Base-by-base conservation (phyloP, 441 rosid genomes). In the Viola pubescens region DNA sequence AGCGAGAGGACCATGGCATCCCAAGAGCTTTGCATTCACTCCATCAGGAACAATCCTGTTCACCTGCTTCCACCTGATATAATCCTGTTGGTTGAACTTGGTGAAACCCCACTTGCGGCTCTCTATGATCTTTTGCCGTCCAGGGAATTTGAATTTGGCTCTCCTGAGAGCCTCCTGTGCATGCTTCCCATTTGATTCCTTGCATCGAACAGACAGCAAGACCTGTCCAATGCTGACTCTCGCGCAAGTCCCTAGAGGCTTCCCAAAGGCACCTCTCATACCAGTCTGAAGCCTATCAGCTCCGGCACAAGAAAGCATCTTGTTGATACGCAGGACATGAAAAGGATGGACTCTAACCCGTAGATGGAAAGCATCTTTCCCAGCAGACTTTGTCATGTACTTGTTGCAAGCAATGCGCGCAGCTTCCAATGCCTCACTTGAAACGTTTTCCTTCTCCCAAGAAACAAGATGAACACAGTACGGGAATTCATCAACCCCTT, bases 401-500 rank as follows among this genome's bases (percentile, higher is more conserved):
- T 54, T 70, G 61, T 57, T 68, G 72, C 73, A 49, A 10, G 69
- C 65, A 3, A 64, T 49, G 47, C 69, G 57, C 0, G 69, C 73
- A 2, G 74, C 67, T 14, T 62, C 72, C 0, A 62, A 48, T 11
- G 66, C 70, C 55, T 70, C 60, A 14, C 75, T 65, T 3, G 48
- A 40, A 44, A 70, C 75, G 10, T 66, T 52, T 13, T 52, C 60
- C 5, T 46, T 68, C 60, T 68, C 60, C 60, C 12, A 9, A 26
- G 12, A 52, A 19, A 52, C 56, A 19, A 26, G 13, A 49, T 73
- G 70, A 7, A 71, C 79, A 7, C 66, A 75, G 61, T 64, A 68
- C 1, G 73, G 73, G 46, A 75, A 75, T 56, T 62, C 79, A 59
- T 71, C 79, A 1, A 71, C 79, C 11, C 73, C 76, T 54, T 71